These are phyloP conservation scores for Boletus insuetus DNA, from an alignment of 768 basidiomycete genomes.

Conservation along the genomic window DNA sequence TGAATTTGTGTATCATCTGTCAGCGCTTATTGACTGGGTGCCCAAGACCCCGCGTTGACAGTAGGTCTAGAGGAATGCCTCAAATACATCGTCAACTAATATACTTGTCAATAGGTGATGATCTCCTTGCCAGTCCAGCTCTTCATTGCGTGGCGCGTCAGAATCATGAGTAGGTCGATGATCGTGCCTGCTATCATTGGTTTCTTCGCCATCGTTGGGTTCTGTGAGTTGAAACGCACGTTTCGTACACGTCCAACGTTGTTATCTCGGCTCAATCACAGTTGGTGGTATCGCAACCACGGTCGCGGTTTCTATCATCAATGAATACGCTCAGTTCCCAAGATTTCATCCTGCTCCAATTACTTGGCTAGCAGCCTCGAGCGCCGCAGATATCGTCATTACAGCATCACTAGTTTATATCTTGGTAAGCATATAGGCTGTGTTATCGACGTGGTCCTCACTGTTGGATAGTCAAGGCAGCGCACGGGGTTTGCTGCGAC, in stretches of 20 bases:
- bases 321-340: conserved; percentile 34
- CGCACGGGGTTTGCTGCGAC: conserved; percentile 42
- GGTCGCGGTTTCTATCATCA: conserved; percentile 30
- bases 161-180: conserved; percentile 31
- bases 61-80: conserved; percentile 21
- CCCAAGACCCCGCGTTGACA: conserved; percentile 43
- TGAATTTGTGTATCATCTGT: not conserved
- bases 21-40: not conserved
- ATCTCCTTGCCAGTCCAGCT: conserved; percentile 44
- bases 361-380: conserved; percentile 42
- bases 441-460: not conserved
- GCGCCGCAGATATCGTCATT: conserved; percentile 41
- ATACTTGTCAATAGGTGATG: conserved; percentile 34
- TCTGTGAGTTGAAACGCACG: not conserved
- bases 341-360: conserved; percentile 33
- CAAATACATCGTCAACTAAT: not conserved
- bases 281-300: conserved; percentile 38
- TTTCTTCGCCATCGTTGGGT: conserved; percentile 3
- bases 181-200: conserved; percentile 25
- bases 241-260: not conserved
- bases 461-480: conserved; percentile 32
- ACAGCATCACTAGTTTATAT: conserved; percentile 42
- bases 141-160: conserved; percentile 46
- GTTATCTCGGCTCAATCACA: conserved; percentile 1
- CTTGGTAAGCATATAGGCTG: conserved; percentile 30